phyloP scores from a whole-genome alignment of 225 moss, liverwort and hornwort genomes.

The Marchantia paleacea region DNA sequence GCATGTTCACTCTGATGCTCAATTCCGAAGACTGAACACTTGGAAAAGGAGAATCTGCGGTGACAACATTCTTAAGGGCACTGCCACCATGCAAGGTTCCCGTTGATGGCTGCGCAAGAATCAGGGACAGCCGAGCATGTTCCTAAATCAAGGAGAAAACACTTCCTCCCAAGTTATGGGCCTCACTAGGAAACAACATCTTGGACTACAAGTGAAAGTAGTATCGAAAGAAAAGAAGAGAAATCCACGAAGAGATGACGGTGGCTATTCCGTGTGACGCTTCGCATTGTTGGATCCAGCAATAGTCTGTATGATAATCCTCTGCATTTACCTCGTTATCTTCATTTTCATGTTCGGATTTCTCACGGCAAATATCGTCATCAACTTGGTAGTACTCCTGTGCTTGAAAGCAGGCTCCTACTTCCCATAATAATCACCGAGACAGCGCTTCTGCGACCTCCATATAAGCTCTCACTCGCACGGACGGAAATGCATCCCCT shows the following conservation, averaged over 20 bases:
- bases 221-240: no score
- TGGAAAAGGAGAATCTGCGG: background rate
- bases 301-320: conserved; percentile 7
- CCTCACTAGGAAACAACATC: no score
- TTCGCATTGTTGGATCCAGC: background rate
- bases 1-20: no score
- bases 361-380: background rate
- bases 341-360: background rate
- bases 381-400: background rate
- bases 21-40: background rate
- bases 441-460: no score
- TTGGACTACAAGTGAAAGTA: no score
- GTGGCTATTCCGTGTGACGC: background rate
- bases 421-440: background rate
- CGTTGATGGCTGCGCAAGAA: background rate
- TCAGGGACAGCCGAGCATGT: background rate
- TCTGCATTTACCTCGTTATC: conserved; percentile 14
- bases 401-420: background rate
- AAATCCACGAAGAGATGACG: background rate
- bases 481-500: no score
- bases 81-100: no score
- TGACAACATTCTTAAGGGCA: background rate
- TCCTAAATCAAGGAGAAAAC: background rate
- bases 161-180: no score
- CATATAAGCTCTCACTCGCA: no score